These are phyloP conservation scores for Penicillium bovifimosum DNA, from an alignment of 495 filamentous ascomycete species.

Conservation along the genomic window DNA sequence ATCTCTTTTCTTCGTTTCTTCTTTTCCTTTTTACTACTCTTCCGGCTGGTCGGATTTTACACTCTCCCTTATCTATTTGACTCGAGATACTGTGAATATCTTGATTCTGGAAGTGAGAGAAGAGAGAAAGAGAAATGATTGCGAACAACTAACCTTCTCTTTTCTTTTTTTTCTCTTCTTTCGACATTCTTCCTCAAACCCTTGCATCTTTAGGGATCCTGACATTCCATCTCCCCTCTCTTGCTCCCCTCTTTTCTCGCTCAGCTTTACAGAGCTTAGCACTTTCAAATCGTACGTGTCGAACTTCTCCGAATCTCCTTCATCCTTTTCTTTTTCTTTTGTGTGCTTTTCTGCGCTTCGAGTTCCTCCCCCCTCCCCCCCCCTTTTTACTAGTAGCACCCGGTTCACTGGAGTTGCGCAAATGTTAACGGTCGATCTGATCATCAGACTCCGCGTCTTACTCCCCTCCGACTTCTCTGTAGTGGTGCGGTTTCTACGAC, in stretches of 20 bases:
- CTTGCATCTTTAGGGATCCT: slow-evolving; percentile 21
- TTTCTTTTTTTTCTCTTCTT: slow-evolving; percentile 10
- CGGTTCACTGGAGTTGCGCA: slow-evolving; percentile 8
- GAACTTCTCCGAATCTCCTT: not conserved
- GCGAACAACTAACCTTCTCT: slow-evolving; percentile 23
- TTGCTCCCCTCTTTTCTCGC: not conserved
- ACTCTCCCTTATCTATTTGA: not conserved
- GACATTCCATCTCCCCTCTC: slow-evolving; percentile 9
- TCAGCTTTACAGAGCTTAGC: not conserved
- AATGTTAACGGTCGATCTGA: slow-evolving; percentile 24
- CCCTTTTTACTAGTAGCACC: not conserved
- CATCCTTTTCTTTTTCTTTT: slow-evolving; percentile 4
- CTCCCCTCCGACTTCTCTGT: slow-evolving; percentile 17
- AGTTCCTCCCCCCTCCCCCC: not conserved
- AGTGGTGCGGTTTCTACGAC: slow-evolving; percentile 15
- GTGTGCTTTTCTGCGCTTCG: not conserved
- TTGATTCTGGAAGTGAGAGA: slow-evolving; percentile 5
- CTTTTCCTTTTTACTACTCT: not conserved
- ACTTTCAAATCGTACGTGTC: slow-evolving; percentile 19
- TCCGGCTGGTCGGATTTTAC: slow-evolving; percentile 6
- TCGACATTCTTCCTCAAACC: slow-evolving; percentile 14
- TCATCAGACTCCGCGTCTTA: slow-evolving; percentile 19
- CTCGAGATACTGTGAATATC: not conserved
- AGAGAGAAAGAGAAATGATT: slow-evolving; percentile 19
- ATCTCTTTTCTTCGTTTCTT: not conserved